Base-by-base conservation (phyloP, 257 asterid genomes). In the Lavandula angustifolia region DNA sequence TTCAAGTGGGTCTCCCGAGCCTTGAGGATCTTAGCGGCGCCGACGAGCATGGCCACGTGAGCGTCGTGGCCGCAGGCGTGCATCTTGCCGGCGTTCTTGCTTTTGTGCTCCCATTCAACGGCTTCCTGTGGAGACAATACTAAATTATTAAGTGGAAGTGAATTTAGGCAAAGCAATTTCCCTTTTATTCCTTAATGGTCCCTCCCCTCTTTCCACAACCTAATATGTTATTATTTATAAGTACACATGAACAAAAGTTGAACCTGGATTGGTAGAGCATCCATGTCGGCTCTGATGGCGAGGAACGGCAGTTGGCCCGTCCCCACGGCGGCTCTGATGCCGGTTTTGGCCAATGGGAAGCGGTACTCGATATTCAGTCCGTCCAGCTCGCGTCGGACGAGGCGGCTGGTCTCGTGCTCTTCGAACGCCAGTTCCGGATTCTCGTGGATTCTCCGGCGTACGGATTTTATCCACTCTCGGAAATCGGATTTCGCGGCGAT, bases 51-150 rank as follows among this genome's bases (percentile, higher is more conserved):
- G 7, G 95, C 85, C 50, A 80, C 89, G 7, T 87, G 95, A 13
- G 89, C 95, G 5, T 87, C 95, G 69, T 87, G 95, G 0, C 95
- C 95, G 22, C 95, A 87, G 18, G 95, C 95, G 46, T 87, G 95
- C 95, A 87, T 87, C 66, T 80, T 87, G 59, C 95, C 95, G 0
- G 75, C 73, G 40, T 75, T 76, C 60, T 64, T 80, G 78, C 95
- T 87, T 65, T 82, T 84, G 79, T 84, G 86, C 76, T 82, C 85
- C 92, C 95, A 87, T 47, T 84, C 91, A 61, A 82, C 86, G 10
- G 78, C 83, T 78, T 87, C 95, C 95, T 87, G 67, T 54, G 12
- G 55, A 50, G 9, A 33, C n/a, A n/a, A n/a, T n/a, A n/a, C n/a
- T n/a, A n/a, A n/a, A n/a, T n/a, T n/a, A n/a, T n/a, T n/a, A 64